These are phyloP conservation scores for Russula sp. DNA, from an alignment of 768 basidiomycete species.

Conservation along the genomic window DNA sequence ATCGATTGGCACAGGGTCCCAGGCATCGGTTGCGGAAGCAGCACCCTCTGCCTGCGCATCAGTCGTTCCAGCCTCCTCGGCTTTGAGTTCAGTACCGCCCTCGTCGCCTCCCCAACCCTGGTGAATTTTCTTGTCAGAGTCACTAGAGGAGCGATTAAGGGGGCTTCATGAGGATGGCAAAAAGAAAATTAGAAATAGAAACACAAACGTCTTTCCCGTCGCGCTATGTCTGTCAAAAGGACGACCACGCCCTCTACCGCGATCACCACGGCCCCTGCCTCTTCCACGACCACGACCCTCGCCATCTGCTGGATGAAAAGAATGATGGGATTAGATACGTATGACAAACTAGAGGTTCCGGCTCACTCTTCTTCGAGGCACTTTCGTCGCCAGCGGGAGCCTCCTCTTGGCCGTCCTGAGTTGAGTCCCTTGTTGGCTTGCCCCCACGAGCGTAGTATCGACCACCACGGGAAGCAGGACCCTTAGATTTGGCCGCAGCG, in stretches of 20 bases:
- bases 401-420: conserved; percentile 36
- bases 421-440: conserved; percentile 34
- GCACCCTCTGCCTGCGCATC: conserved; percentile 57
- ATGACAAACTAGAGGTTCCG: background rate
- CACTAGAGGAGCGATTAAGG: conserved; percentile 39
- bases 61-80: conserved; percentile 63
- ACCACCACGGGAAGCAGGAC: conserved; percentile 58
- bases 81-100: conserved; percentile 73
- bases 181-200: background rate
- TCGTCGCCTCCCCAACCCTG: conserved; percentile 95
- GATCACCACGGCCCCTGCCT: conserved; percentile 46
- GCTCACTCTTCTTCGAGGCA: conserved; percentile 29
- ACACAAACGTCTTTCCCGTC: conserved; percentile 72
- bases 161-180: background rate
- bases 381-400: conserved; percentile 30
- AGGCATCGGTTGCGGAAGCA: conserved; percentile 27
- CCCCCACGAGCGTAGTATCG: conserved; percentile 65
- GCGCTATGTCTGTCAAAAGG: conserved; percentile 80
- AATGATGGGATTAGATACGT: background rate
- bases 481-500: conserved; percentile 43
- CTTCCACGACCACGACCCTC: conserved; percentile 38
- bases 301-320: conserved; percentile 30
- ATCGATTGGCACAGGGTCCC: conserved; percentile 30
- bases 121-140: conserved; percentile 91
- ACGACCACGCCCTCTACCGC: conserved; percentile 59